Conservation (phyloP, 192 early-diverging fungal genomes). For the Gamsiella multidivaricata region DNA sequence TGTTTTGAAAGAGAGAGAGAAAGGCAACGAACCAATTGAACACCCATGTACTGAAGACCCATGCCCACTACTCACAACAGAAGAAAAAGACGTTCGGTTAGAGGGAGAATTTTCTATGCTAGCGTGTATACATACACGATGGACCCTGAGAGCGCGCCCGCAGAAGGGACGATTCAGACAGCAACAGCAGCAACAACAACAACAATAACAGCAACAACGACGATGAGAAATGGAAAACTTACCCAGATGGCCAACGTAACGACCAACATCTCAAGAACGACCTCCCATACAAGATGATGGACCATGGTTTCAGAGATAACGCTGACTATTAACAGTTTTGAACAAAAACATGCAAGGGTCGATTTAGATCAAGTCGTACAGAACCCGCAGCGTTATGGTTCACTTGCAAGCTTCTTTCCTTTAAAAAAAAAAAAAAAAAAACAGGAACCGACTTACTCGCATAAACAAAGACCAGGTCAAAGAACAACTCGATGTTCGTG, state of each 20-base stretch:
- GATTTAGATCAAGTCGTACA: too few species aligned
- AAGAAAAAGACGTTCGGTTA: not conserved
- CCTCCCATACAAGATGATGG: slow-evolving; percentile 19
- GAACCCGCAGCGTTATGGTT: too few species aligned
- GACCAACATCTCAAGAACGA: slow-evolving; percentile 31
- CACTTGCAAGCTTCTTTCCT: too few species aligned
- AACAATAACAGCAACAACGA: not conserved
- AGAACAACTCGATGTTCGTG: slow-evolving; percentile 41
- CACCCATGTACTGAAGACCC: slow-evolving; percentile 35
- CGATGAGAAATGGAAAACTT: slow-evolving; percentile 4
- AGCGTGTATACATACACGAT: not conserved
- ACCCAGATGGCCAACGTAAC: slow-evolving; percentile 43
- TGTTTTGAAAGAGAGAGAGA: not conserved
- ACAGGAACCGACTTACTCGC: slow-evolving; percentile 22
- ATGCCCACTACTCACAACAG: slow-evolving; percentile 17
- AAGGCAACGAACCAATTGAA: slow-evolving; percentile 28
- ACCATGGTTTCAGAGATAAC: slow-evolving; percentile 38
- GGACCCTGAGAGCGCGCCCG: not conserved
- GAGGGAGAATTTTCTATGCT: not conserved
- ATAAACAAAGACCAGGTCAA: slow-evolving; percentile 47
- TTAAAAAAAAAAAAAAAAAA: not conserved
- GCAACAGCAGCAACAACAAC: too few species aligned
- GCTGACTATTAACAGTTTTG: slow-evolving; percentile 13
- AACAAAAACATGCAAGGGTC: not conserved
- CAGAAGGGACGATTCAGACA: too few species aligned